Percentiles rank a stretch among this genome's conserved stretches.
phyloP scores from a whole-genome alignment of 2,329 filamentous ascomycete species.

The Neoascochyta sp. region DNA sequence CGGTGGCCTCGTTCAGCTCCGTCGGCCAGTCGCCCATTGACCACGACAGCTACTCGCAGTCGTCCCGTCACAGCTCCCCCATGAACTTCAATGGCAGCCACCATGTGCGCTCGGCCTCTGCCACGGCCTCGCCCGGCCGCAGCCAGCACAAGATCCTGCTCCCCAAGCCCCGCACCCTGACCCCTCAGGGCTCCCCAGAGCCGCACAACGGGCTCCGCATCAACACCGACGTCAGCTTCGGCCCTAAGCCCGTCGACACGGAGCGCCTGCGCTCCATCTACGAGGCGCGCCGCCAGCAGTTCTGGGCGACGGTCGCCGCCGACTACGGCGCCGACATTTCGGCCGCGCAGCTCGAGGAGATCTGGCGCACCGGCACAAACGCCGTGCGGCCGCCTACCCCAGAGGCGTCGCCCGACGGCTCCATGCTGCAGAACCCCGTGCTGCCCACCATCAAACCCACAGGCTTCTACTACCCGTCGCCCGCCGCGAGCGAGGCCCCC shows the following conservation, averaged over 20 bases:
- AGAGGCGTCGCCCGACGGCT: conserved; percentile 39
- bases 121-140: conserved; percentile 54
- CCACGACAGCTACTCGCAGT: conserved; percentile 36
- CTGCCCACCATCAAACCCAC: conserved; percentile 25
- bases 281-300: conserved; percentile 63
- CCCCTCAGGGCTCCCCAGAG: conserved; percentile 38
- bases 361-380: conserved; percentile 51
- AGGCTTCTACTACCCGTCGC: conserved; percentile 29
- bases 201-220: conserved; percentile 42
- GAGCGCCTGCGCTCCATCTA: conserved; percentile 67
- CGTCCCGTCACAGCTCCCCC: conserved; percentile 41
- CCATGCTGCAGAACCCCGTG: conserved; percentile 34
- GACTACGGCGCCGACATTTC: conserved; percentile 66
- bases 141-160: conserved; percentile 53
- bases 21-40: conserved; percentile 37
- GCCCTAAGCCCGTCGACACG: conserved; percentile 57
- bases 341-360: conserved; percentile 63
- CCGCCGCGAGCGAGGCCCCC: conserved; percentile 26
- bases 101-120: conserved; percentile 24
- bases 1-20: conserved; percentile 44
- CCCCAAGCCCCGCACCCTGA: conserved; percentile 58
- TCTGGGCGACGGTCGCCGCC: conserved; percentile 68
- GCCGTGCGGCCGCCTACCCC: conserved; percentile 38
- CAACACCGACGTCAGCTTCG: conserved; percentile 43
- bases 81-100: conserved; percentile 46